phyloP scores from a whole-genome alignment of 306 rosid genomes.

The Cicer arietinum region DNA sequence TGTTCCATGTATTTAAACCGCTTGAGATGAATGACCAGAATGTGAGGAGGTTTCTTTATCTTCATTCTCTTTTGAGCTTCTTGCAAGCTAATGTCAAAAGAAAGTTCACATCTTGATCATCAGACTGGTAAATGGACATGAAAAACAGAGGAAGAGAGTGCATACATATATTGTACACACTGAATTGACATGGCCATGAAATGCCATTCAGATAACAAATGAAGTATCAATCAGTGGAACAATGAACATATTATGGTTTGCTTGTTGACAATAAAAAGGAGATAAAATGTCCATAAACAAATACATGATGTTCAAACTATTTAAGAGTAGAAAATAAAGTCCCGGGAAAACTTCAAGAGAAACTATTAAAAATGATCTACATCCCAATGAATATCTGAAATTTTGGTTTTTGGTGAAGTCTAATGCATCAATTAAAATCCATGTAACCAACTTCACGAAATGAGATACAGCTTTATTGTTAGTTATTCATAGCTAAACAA shows the following conservation, averaged over 20 bases:
- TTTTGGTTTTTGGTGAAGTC: not conserved
- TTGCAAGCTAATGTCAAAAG: constrained; percentile 78
- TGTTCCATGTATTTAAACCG: constrained; percentile 98
- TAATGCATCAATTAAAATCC: constrained; percentile 20
- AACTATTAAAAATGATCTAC: constrained; percentile 29
- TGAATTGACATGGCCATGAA: not conserved
- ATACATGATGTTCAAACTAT: constrained; percentile 20
- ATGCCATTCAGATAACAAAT: constrained; percentile 21
- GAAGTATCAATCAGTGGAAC: constrained; percentile 23
- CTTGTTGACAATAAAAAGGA: constrained; percentile 28
- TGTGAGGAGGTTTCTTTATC: constrained; percentile 94
- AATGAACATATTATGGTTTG: constrained; percentile 7
- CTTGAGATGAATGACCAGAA: constrained; percentile 96
- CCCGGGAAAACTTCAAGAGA: not conserved
- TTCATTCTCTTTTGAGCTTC: constrained; percentile 99
- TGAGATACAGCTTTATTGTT: not conserved
- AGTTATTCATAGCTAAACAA: not conserved
- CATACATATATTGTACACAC: constrained; percentile 8
- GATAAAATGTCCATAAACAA: not conserved
- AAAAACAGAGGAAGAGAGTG: constrained; percentile 27
- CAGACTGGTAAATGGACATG: constrained; percentile 24
- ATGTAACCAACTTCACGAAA: not conserved
- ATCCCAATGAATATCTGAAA: constrained; percentile 21
- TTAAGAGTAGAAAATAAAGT: constrained; percentile 6
- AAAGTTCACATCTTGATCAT: constrained; percentile 33